Percentiles rank a stretch among this genome's conserved stretches.
These are phyloP conservation scores for Alternaria angustiovoidea DNA, from an alignment of 2,329 filamentous ascomycete species.

Conservation along the genomic window DNA sequence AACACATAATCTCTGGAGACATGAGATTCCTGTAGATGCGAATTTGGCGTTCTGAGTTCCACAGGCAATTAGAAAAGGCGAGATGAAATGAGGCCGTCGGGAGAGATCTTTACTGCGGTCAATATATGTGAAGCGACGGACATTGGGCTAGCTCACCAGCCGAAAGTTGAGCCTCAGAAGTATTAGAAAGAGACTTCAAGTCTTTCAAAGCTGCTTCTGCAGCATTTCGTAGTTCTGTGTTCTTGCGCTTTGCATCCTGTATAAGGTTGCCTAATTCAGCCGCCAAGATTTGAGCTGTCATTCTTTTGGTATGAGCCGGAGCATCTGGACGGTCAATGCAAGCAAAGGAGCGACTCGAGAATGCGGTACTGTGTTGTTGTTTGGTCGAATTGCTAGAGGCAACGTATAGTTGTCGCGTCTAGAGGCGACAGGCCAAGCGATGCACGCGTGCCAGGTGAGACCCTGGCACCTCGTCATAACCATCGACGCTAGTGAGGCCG, in stretches of 20 bases:
- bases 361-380: constrained; percentile 15
- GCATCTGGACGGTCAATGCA: constrained; percentile 33
- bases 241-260: constrained; percentile 94
- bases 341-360: constrained; percentile 13
- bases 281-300: constrained; percentile 90
- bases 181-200: constrained; percentile 76
- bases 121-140: background rate
- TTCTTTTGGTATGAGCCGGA: constrained; percentile 56
- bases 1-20: constrained; percentile 87
- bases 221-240: constrained; percentile 87
- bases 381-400: constrained; percentile 21
- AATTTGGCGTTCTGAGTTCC: constrained; percentile 90
- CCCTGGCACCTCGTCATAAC: constrained; percentile 26
- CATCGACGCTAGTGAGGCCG: constrained; percentile 18
- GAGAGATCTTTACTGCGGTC: constrained; percentile 72
- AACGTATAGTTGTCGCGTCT: constrained; percentile 24
- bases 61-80: constrained; percentile 94
- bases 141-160: constrained; percentile 61
- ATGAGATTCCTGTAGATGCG: constrained; percentile 84
- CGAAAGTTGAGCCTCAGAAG: constrained; percentile 78
- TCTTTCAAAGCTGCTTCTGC: constrained; percentile 94
- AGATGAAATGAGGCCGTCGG: constrained; percentile 82
- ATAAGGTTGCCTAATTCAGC: constrained; percentile 90
- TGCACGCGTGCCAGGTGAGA: constrained; percentile 18
- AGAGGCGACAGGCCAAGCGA: constrained; percentile 30